A percentile compares a stretch with the other conserved stretches of the same genome.
Conservation (phyloP, 2,329 filamentous ascomycete genomes). For the Sphaerulina populicola region DNA sequence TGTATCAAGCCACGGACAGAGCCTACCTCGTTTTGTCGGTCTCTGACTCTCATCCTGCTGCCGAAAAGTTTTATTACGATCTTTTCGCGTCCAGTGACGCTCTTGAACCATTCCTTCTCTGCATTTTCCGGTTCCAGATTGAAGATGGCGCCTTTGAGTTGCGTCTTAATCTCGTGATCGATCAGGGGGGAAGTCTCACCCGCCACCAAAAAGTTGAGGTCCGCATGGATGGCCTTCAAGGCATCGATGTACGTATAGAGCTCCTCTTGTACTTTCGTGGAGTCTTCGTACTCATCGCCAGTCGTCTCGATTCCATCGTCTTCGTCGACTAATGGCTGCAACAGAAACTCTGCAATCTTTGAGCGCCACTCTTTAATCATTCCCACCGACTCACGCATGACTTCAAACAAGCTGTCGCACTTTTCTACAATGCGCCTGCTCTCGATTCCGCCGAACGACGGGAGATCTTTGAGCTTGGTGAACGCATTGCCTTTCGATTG, state of each 20-base stretch:
- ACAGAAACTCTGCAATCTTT: constrained; percentile 61
- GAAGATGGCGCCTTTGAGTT: constrained; percentile 20
- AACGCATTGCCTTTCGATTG: constrained; percentile 45
- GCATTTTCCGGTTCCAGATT: constrained; percentile 42
- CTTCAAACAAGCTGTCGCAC: constrained; percentile 55
- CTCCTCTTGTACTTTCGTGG: constrained; percentile 79
- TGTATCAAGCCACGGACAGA: constrained; percentile 65
- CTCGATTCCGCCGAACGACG: constrained; percentile 61
- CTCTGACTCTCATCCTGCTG: constrained; percentile 39
- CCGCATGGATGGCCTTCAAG: constrained; percentile 65
- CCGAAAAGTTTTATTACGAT: constrained; percentile 46
- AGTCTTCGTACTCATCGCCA: constrained; percentile 83
- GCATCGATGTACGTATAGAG: constrained; percentile 79
- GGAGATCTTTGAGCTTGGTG: constrained; percentile 46
- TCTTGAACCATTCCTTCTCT: constrained; percentile 28
- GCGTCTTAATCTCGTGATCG: constrained; percentile 58
- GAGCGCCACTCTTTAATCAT: constrained; percentile 68
- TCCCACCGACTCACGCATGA: constrained; percentile 64
- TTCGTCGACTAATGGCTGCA: constrained; percentile 72
- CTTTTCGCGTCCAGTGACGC: constrained; percentile 60
- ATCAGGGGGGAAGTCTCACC: constrained; percentile 70
- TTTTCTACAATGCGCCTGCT: constrained; percentile 57
- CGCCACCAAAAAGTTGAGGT: constrained; percentile 67
- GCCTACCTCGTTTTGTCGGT: constrained; percentile 46
- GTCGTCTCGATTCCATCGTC: constrained; percentile 66